Base-by-base conservation (phyloP, 2,329 filamentous ascomycete genomes). In the Pleomassaria siparia region DNA sequence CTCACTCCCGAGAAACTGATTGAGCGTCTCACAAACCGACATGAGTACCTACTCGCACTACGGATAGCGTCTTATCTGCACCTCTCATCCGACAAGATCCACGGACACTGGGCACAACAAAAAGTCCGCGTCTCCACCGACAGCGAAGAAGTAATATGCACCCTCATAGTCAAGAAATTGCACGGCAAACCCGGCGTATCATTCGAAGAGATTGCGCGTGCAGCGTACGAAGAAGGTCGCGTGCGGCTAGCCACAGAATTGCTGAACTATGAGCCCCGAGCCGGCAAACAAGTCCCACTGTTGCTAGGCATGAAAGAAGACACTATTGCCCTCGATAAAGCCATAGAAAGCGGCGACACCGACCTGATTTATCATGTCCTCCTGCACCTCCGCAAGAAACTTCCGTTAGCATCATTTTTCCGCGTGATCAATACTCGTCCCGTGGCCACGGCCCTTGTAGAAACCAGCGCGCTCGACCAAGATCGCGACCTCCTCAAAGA, bases 301-400 rank as follows among this genome's bases (percentile, higher is more conserved):
- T 81, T 99, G 2, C 78, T 99, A 33, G 91, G 83, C 67, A 96
- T 97, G 89, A 91, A 96, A 60, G 91, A 99, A 70, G 92, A 96
- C 56, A 89, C 91, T 55, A 84, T 97, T 32, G 94, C 94, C 0
- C 81, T 99, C 0, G 92, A 97, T 76, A 99, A 97, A 71, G 92
- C 94, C 9, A 89, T 97, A 49, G 91, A 96, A 68, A 95, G 89
- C 51, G 92, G 92, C 15, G 94, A 99, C 64, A 92, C 91, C 0
- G 94, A 99, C 58, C 80, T 99, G 2, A 83, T 96, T n/a, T 86
- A 89, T 59, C 91, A 86, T 63, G 94, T 99, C 4, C 80, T 99
- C 6, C 75, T 95, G 7, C 86, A 92, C 51, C 76, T 99, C 29
- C 94, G 91, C 74, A 90, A 89, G 71, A 96, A 96, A 67, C 79